These are phyloP conservation scores for Dryadomyces sulphureus DNA, from an alignment of 2,329 filamentous ascomycete species.

Conservation along the genomic window DNA sequence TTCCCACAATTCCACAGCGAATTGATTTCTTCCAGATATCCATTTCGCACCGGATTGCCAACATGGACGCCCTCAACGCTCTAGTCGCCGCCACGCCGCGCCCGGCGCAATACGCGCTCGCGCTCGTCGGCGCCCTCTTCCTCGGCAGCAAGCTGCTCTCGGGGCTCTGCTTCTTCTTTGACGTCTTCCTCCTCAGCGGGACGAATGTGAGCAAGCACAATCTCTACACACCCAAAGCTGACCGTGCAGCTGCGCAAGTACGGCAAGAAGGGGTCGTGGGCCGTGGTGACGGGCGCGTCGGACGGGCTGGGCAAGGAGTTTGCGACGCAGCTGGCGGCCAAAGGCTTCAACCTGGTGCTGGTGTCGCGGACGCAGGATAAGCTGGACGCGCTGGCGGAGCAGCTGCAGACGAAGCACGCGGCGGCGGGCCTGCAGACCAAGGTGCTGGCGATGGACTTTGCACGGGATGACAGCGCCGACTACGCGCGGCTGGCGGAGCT, in stretches of 20 bases:
- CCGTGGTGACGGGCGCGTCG: constrained; percentile 84
- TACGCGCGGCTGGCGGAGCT: constrained; percentile 59
- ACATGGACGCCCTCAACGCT: constrained; percentile 19
- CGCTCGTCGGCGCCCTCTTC: constrained; percentile 43
- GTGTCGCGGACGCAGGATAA: constrained; percentile 93
- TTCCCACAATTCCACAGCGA: neutral
- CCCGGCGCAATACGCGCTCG: constrained; percentile 26
- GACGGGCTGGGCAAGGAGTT: constrained; percentile 97
- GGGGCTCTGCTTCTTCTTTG: constrained; percentile 47
- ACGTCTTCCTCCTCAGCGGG: constrained; percentile 52
- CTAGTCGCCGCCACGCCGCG: constrained; percentile 27
- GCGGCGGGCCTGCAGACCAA: constrained; percentile 52
- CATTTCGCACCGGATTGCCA: neutral
- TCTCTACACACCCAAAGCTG: constrained; percentile 2
- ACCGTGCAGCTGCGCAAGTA: constrained; percentile 63
- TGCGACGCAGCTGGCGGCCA: constrained; percentile 72
- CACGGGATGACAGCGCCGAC: constrained; percentile 62
- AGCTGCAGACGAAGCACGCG: constrained; percentile 58
- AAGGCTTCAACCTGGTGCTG: constrained; percentile 89
- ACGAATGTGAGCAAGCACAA: constrained; percentile 33
- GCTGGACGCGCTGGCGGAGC: constrained; percentile 59
- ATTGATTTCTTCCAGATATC: neutral
- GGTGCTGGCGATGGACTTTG: constrained; percentile 82
- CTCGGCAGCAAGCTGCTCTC: constrained; percentile 40
- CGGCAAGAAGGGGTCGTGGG: constrained; percentile 85